phyloP scores from a whole-genome alignment of 2,329 filamentous ascomycete genomes.

The Exophiala viscosa region DNA sequence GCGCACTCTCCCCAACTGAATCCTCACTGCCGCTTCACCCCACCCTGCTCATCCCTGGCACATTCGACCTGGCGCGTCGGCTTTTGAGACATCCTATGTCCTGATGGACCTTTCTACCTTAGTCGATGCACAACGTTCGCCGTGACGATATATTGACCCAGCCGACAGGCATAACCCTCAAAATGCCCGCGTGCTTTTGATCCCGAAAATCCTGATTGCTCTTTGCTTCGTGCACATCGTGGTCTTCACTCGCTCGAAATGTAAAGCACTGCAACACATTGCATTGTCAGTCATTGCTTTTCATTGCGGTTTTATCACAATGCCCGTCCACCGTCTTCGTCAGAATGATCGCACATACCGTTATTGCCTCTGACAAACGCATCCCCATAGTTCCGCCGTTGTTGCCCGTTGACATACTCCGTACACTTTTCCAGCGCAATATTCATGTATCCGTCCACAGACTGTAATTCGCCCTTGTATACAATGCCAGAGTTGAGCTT shows the following conservation, averaged over 20 bases:
- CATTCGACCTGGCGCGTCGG: too few relatives aligned
- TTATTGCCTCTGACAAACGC: slow-evolving; percentile 96
- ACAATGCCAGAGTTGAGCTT: slow-evolving; percentile 98
- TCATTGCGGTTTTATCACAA: too few relatives aligned
- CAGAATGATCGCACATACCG: slow-evolving; percentile 50
- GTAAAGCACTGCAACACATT: slow-evolving; percentile 22
- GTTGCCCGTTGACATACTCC: slow-evolving; percentile 81
- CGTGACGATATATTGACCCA: too few relatives aligned
- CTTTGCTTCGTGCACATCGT: not conserved
- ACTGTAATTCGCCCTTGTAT: slow-evolving; percentile 96
- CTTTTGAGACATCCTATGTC: too few relatives aligned
- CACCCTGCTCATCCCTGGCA: too few relatives aligned
- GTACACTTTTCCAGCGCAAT: slow-evolving; percentile 95
- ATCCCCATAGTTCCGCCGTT: slow-evolving; percentile 83
- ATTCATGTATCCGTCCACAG: slow-evolving; percentile 99
- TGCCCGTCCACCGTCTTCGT: too few relatives aligned
- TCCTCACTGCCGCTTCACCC: too few relatives aligned
- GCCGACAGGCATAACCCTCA: not conserved
- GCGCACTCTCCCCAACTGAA: too few relatives aligned
- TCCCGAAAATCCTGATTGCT: not conserved
- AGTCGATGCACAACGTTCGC: too few relatives aligned
- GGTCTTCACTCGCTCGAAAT: slow-evolving; percentile 24
- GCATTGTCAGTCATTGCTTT: too few relatives aligned
- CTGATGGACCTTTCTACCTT: too few relatives aligned
- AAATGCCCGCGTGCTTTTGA: not conserved